phyloP scores from a whole-genome alignment of 1,284 basidiomycete species.

The Tilletia walkeri region DNA sequence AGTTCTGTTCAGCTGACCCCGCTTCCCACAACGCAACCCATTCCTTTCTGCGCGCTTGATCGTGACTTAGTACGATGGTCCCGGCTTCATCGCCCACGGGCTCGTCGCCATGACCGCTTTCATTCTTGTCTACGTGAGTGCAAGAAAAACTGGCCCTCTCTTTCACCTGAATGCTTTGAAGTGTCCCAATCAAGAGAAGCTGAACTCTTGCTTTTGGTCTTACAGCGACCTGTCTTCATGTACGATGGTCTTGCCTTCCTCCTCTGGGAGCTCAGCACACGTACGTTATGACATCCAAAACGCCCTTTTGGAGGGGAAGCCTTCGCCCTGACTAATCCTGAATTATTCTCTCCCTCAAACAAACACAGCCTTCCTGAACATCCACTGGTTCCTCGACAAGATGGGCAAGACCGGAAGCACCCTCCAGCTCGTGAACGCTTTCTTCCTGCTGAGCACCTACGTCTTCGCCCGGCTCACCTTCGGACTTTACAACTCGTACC shows the following conservation, averaged over 20 bases:
- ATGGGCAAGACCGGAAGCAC: constrained; percentile 53
- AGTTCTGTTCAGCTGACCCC: neutral
- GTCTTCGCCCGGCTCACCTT: constrained; percentile 52
- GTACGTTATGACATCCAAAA: constrained; percentile 19
- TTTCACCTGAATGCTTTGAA: neutral
- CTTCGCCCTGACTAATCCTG: constrained; percentile 10
- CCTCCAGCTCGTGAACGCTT: constrained; percentile 55
- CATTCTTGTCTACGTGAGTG: constrained; percentile 41
- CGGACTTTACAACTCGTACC: constrained; percentile 53
- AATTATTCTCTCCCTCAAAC: neutral
- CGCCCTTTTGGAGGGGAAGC: constrained; percentile 14
- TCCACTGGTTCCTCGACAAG: constrained; percentile 58
- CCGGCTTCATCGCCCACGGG: constrained; percentile 57
- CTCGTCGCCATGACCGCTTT: constrained; percentile 50
- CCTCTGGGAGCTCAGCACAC: constrained; percentile 55
- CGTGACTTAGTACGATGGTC: constrained; percentile 44
- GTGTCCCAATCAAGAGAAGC: too few species aligned
- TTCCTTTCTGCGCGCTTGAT: neutral
- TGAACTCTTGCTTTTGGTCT: constrained; percentile 12
- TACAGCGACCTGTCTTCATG: constrained; percentile 54
- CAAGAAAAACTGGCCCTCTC: neutral
- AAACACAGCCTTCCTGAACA: constrained; percentile 54
- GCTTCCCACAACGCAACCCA: constrained; percentile 26
- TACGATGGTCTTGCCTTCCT: constrained; percentile 56
- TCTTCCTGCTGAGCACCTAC: constrained; percentile 51